A percentile compares a stretch with the other conserved stretches of the same genome.
Evolutionary conservation across 2,329 filamentous ascomycete species (phyloP).

Genomic region (Fusarium sarcochroum): DNA sequence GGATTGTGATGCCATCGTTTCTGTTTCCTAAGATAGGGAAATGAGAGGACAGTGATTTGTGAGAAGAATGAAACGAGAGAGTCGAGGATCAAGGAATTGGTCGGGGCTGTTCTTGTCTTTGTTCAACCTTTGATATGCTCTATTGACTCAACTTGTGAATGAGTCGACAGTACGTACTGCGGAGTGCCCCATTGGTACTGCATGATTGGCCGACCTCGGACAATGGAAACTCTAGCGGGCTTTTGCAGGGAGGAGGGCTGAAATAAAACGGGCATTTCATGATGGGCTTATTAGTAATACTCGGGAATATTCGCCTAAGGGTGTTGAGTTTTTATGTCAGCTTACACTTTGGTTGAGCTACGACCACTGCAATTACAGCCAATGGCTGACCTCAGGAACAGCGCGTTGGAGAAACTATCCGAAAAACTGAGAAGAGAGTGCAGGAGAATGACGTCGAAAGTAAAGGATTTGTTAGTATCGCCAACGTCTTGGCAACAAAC

Average conservation of each 20-base stretch:
- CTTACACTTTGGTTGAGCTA: background rate
- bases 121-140: slow-evolving; percentile 36
- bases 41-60: background rate
- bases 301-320: background rate
- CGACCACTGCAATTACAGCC: background rate
- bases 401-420: background rate
- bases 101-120: slow-evolving; percentile 20
- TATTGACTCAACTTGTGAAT: slow-evolving; percentile 44
- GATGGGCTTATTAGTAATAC: background rate
- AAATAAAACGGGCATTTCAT: slow-evolving; percentile 30
- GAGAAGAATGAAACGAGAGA: background rate
- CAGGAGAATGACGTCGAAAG: slow-evolving; percentile 25
- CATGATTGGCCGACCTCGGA: slow-evolving; percentile 45
- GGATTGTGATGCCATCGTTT: slow-evolving; percentile 51
- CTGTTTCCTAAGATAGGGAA: background rate
- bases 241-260: background rate
- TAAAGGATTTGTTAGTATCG: slow-evolving; percentile 7
- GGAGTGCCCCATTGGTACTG: slow-evolving; percentile 26
- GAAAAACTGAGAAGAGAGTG: background rate
- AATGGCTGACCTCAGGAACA: background rate
- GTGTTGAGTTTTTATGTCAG: background rate
- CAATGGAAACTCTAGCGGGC: slow-evolving; percentile 30
- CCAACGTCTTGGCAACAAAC: slow-evolving; percentile 5
- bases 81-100: slow-evolving; percentile 8
- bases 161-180: slow-evolving; percentile 40